A percentile compares a stretch with the other conserved stretches of the same genome.
These are phyloP conservation scores for Musa beccarii DNA, from an alignment of 176 grass and related monocot genomes.

Conservation along the genomic window DNA sequence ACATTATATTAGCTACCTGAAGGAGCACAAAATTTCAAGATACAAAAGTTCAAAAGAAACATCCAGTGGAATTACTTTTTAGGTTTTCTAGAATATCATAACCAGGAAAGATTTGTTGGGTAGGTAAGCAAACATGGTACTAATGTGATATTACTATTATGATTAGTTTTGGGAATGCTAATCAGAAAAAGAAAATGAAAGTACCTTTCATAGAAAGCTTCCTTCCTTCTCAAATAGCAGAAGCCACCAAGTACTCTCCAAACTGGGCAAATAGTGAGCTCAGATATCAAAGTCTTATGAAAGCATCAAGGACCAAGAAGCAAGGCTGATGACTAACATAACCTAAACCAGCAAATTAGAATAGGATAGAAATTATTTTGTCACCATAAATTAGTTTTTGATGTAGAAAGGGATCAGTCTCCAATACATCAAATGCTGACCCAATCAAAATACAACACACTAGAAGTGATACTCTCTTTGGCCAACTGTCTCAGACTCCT, in stretches of 20 bases:
- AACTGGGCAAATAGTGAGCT: too few species aligned
- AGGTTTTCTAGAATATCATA: background rate
- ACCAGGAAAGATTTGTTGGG: background rate
- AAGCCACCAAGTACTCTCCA: background rate
- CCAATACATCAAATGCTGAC: conserved; percentile 5
- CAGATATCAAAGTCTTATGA: background rate
- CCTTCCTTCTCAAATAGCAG: background rate
- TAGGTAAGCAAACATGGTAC: background rate
- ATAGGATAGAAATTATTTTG: background rate
- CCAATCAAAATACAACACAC: background rate
- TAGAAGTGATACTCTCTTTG: background rate
- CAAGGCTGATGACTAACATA: background rate
- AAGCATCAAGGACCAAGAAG: background rate
- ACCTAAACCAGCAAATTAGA: background rate
- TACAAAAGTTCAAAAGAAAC: background rate
- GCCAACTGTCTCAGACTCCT: background rate
- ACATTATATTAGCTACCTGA: background rate
- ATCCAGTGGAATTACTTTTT: background rate
- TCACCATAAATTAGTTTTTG: background rate
- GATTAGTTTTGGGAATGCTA: background rate
- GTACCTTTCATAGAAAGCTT: background rate
- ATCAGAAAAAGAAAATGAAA: background rate
- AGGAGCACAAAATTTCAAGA: background rate
- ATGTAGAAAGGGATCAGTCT: background rate
- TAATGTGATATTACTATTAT: background rate